phyloP scores from a whole-genome alignment of 2,329 filamentous ascomycete genomes.

The Annulohypoxylon truncatum region DNA sequence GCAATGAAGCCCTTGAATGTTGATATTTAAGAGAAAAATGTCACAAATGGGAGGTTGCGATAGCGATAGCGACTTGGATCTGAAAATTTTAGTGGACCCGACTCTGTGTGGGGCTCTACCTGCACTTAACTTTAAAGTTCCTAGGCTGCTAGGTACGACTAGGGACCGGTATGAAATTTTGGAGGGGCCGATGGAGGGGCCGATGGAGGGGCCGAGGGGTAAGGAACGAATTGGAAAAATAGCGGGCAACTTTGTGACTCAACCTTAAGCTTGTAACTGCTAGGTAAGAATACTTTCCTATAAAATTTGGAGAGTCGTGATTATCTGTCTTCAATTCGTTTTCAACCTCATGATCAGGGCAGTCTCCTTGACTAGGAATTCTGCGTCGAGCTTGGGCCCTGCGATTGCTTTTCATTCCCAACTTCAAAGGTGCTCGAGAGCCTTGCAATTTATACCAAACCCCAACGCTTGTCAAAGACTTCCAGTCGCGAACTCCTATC shows the following conservation, averaged over 20 bases:
- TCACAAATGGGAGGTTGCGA: constrained; percentile 10
- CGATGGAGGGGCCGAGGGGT: constrained; percentile 34
- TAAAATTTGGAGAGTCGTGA: constrained; percentile 29
- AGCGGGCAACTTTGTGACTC: constrained; percentile 34
- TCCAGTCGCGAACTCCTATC: constrained; percentile 16
- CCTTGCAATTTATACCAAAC: constrained; percentile 12
- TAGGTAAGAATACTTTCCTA: constrained; percentile 7
- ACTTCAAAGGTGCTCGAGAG: constrained; percentile 12
- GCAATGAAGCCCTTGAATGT: neutral
- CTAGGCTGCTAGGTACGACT: neutral
- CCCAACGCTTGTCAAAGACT: neutral
- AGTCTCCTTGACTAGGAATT: constrained; percentile 19
- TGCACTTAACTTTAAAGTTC: neutral
- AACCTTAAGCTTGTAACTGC: constrained; percentile 22
- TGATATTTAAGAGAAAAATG: constrained; percentile 7
- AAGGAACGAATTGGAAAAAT: constrained; percentile 23
- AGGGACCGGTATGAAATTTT: constrained; percentile 6
- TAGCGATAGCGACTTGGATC: constrained; percentile 17
- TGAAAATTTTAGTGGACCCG: constrained; percentile 39
- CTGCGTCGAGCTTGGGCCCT: constrained; percentile 28
- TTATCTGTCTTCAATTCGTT: constrained; percentile 22
- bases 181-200: constrained; percentile 24
- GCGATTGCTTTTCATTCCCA: constrained; percentile 12
- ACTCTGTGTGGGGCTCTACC: neutral
- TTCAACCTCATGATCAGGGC: constrained; percentile 30